Conservation (phyloP, 805 yeast genomes). For the Candida cerambycidarum region DNA sequence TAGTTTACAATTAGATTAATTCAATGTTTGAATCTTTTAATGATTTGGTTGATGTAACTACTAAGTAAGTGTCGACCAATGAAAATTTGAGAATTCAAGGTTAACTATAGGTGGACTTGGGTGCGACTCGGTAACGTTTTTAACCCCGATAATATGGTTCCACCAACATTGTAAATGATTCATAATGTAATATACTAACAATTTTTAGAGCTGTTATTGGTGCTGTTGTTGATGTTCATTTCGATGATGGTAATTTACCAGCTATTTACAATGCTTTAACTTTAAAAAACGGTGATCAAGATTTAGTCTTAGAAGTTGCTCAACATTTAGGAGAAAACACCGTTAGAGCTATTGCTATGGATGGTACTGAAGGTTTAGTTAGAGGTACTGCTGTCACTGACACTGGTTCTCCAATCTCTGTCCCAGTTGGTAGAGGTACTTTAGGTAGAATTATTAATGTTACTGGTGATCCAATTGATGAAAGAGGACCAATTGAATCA, state of each 20-base stretch:
- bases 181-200: slow-evolving; percentile 31
- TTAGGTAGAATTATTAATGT: slow-evolving; percentile 98
- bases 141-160: not conserved
- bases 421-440: slow-evolving; percentile 99
- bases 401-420: slow-evolving; percentile 98
- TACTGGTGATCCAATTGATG: slow-evolving; percentile 99
- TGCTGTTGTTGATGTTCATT: slow-evolving; percentile 99
- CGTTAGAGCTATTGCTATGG: slow-evolving; percentile 99
- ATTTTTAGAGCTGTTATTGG: slow-evolving; percentile 85
- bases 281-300: slow-evolving; percentile 72
- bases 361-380: slow-evolving; percentile 99
- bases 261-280: slow-evolving; percentile 96
- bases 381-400: slow-evolving; percentile 92
- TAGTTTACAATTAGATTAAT: not conserved
- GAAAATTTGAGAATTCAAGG: slow-evolving; percentile 1
- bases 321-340: slow-evolving; percentile 99
- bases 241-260: slow-evolving; percentile 96
- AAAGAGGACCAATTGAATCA: slow-evolving; percentile 96
- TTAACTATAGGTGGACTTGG: not conserved
- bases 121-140: slow-evolving; percentile 1
- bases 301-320: slow-evolving; percentile 95
- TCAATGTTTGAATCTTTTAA: not conserved
- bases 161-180: not conserved
- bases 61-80: slow-evolving; percentile 1
- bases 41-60: not conserved